Evolutionary conservation across 495 filamentous ascomycete genomes (phyloP).

Genomic region (Sabuloglossum arenarium): DNA sequence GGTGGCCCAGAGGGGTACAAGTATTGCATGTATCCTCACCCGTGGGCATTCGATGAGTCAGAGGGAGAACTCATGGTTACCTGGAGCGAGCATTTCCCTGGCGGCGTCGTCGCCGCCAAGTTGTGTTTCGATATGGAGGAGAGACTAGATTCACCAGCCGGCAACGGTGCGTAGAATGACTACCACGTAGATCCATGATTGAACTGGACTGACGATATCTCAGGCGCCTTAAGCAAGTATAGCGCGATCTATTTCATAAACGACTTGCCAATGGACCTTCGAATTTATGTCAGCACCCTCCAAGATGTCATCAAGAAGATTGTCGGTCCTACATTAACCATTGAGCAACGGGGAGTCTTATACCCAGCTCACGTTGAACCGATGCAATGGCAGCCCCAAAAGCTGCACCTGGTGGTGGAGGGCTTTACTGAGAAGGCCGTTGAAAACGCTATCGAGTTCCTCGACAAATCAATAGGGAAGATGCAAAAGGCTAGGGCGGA

Average conservation of each 20-base stretch:
- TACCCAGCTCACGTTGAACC: not conserved
- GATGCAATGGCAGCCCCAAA: not conserved
- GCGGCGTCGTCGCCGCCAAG: constrained; percentile 12
- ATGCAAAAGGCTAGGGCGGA: not conserved
- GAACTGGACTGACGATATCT: not conserved
- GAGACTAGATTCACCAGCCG: not conserved
- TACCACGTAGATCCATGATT: not conserved
- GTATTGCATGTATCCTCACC: constrained; percentile 17
- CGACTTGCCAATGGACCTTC: not conserved
- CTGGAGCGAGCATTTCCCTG: constrained; percentile 15
- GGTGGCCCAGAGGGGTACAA: constrained; percentile 5
- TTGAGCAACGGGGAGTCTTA: not conserved
- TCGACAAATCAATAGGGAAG: not conserved
- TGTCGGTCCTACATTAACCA: not conserved
- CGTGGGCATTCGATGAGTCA: constrained; percentile 10
- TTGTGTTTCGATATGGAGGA: constrained; percentile 5
- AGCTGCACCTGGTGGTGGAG: not conserved
- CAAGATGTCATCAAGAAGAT: not conserved
- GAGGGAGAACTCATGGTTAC: constrained; percentile 14
- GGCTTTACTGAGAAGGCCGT: not conserved
- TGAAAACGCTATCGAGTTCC: not conserved
- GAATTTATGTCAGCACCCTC: not conserved
- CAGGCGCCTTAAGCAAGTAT: not conserved
- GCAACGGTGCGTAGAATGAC: not conserved
- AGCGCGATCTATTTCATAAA: not conserved